Evolutionary conservation across 2,329 filamentous ascomycete genomes (phyloP), one percentile per base, ranked within the genome.

Genomic region (Didymella sp.): DNA sequence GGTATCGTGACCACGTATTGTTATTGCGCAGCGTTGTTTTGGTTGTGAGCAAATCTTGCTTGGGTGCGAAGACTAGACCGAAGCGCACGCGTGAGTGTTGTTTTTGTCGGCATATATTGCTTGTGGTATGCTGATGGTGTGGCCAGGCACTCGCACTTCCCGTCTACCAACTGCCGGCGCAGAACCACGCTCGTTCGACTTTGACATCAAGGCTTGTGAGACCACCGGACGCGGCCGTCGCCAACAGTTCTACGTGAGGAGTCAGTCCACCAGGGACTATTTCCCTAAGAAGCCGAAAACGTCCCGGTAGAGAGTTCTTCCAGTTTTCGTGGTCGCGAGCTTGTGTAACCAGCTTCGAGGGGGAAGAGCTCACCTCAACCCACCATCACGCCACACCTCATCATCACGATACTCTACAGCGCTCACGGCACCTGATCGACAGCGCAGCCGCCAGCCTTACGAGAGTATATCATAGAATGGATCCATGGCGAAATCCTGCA

Each of bases 301-400:
- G 27, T 50, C 40, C 58, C 61, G 66, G 66, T 56, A 65, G 50
- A 65, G 50, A 19, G 24, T 49, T 69, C 59, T 65, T 58, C 66
- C 64, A 58, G 35, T 51, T 44, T 53, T 56, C 47, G 61, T 49
- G 56, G 60, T 59, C 61, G 59, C 64, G 66, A 61, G 60, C 62
- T 61, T 59, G 68, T 57, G 54, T 57, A 69, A 61, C 59, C 43
- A 42, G 48, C 51, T 30, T 37, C 44, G 45, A 54, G 28, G 48
- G 31, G 38, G 19, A 35, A 28, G 33, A 21, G 19, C 5, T n/a
- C 25, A 9, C 53, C 55, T 72, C 69, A 71, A 60, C 63, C 66
- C 62, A 71, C 54, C 60, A 69, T 73, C 70, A 73, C 70, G 68
- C 68, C 70, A 73, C 67, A 61, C 60, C 17, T 50, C 56, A 47